A percentile compares a stretch with the other conserved stretches of the same genome.
phyloP scores from a whole-genome alignment of 352 stramenopile species.

The Blastocystis hominis region DNA sequence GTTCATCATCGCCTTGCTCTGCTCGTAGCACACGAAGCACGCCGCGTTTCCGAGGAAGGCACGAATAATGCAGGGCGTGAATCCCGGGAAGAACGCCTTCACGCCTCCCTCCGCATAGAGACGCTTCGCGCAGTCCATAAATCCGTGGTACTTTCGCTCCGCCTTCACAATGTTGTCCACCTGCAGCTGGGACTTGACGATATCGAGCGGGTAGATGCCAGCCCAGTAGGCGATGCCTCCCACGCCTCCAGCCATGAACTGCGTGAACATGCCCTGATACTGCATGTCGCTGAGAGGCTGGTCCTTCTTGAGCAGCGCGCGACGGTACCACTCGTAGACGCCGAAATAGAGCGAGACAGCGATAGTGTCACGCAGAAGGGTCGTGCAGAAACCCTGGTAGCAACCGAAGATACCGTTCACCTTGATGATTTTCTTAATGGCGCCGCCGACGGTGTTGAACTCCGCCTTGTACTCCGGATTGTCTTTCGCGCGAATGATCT shows the following conservation, averaged over 20 bases:
- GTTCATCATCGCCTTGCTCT: constrained; percentile 54
- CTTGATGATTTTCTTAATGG: constrained; percentile 56
- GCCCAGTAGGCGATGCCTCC: constrained; percentile 46
- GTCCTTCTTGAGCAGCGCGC: constrained; percentile 50
- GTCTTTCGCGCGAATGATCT: constrained; percentile 51
- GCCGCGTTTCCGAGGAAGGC: constrained; percentile 50
- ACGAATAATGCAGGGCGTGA: constrained; percentile 57
- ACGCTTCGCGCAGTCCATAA: constrained; percentile 37
- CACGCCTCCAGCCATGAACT: constrained; percentile 57
- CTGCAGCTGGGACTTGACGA: constrained; percentile 52
- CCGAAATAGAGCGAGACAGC: constrained; percentile 58
- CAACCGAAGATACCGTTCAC: constrained; percentile 44
- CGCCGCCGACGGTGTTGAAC: constrained; percentile 30
- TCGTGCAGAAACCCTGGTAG: constrained; percentile 54
- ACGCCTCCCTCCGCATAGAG: constrained; percentile 48
- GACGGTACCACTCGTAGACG: constrained; percentile 49
- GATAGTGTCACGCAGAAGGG: constrained; percentile 53
- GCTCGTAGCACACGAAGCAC: constrained; percentile 56
- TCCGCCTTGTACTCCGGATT: constrained; percentile 59
- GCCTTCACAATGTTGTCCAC: constrained; percentile 42
- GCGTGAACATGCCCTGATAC: constrained; percentile 42
- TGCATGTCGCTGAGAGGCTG: constrained; percentile 53
- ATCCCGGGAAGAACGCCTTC: constrained; percentile 56
- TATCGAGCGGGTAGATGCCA: constrained; percentile 55
- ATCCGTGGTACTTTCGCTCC: constrained; percentile 52